Evolutionary conservation across 148 eudicot genomes (phyloP).

Genomic region (Arbutus unedo): DNA sequence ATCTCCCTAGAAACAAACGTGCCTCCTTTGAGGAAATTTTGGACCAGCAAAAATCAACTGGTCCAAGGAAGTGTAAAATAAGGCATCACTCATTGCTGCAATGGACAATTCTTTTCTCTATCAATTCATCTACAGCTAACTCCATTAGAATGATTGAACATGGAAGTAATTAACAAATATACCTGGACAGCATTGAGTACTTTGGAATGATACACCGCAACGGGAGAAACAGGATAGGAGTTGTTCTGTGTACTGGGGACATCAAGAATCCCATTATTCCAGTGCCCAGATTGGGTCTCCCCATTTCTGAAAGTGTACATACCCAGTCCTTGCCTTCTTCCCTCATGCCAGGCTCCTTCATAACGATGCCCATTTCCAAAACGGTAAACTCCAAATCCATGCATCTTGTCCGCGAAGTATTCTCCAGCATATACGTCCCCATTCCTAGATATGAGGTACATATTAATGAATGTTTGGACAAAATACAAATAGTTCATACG

Average conservation of each 20-base stretch:
- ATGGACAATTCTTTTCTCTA: neutral
- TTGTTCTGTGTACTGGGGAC: constrained; percentile 82
- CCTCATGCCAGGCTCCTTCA: constrained; percentile 99
- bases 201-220: constrained; percentile 92
- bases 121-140: neutral
- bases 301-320: constrained; percentile 90
- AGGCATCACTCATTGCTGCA: neutral
- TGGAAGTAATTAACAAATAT: constrained; percentile 2
- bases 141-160: neutral
- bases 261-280: constrained; percentile 86
- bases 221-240: constrained; percentile 62
- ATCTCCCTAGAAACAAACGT: no score
- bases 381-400: constrained; percentile 82
- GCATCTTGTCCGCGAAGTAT: constrained; percentile 96
- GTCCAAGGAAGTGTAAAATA: neutral
- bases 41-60: neutral
- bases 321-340: constrained; percentile 93
- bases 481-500: neutral
- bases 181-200: constrained; percentile 92
- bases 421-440: constrained; percentile 93
- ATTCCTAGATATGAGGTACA: constrained; percentile 42
- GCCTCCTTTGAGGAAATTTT: no score
- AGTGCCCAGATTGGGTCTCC: constrained; percentile 89
- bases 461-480: constrained; percentile 6
- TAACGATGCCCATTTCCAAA: constrained; percentile 86